Conservation (phyloP, 2,329 filamentous ascomycete species). For the Mycocentrospora acerina region DNA sequence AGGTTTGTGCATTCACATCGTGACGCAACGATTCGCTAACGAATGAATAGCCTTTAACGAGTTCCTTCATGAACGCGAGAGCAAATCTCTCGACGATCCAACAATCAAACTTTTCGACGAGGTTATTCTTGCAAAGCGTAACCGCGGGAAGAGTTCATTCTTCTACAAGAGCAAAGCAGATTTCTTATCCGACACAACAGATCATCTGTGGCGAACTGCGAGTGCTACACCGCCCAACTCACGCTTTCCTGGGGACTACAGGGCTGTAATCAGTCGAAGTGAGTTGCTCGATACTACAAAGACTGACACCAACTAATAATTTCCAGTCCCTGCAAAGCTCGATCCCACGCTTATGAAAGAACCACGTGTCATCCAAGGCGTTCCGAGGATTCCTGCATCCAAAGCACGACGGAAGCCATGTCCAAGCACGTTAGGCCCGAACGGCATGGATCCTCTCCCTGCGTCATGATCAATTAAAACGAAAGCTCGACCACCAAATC, state of each 20-base stretch:
- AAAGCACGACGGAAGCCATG: slow-evolving; percentile 54
- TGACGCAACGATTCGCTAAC: slow-evolving; percentile 10
- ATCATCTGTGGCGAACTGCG: slow-evolving; percentile 76
- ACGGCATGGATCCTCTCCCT: slow-evolving; percentile 24
- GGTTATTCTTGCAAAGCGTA: slow-evolving; percentile 77
- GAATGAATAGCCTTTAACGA: slow-evolving; percentile 66
- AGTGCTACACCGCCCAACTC: slow-evolving; percentile 58
- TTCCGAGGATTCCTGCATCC: slow-evolving; percentile 63
- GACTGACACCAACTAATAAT: slow-evolving; percentile 55
- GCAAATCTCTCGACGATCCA: slow-evolving; percentile 61
- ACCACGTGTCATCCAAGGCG: slow-evolving; percentile 83
- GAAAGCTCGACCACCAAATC: too few relatives aligned
- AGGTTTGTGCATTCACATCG: slow-evolving; percentile 42
- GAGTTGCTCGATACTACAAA: slow-evolving; percentile 52
- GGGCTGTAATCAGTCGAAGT: slow-evolving; percentile 54
- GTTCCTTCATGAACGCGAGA: slow-evolving; percentile 81
- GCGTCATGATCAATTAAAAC: slow-evolving; percentile 26
- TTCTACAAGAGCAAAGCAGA: slow-evolving; percentile 60
- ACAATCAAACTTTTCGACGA: slow-evolving; percentile 78
- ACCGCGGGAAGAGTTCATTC: slow-evolving; percentile 65
- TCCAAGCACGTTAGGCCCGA: slow-evolving; percentile 44
- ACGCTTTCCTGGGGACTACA: slow-evolving; percentile 57
- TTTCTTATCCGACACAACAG: slow-evolving; percentile 71
- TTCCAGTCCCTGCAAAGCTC: slow-evolving; percentile 75
- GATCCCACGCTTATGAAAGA: slow-evolving; percentile 89